These are phyloP conservation scores for Adiantum capillusveneris DNA, from an alignment of 75 land plant species.

Conservation along the genomic window DNA sequence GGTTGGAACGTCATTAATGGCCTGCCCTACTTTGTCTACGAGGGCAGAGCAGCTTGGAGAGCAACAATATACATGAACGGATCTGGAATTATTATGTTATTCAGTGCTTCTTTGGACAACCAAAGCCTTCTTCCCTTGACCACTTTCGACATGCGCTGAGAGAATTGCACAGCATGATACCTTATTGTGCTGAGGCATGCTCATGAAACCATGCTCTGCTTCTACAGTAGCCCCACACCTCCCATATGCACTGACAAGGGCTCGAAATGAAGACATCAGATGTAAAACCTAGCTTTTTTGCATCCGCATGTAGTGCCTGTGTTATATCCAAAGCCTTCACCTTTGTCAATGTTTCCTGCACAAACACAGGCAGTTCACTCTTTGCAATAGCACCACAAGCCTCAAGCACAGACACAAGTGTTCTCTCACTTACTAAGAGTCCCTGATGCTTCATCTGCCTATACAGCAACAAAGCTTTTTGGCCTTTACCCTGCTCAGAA, in stretches of 20 bases:
- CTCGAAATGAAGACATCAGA: slow-evolving; percentile 4
- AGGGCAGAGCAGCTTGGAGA: slow-evolving; percentile 7
- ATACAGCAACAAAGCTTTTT: slow-evolving; percentile 23
- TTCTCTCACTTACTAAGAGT: slow-evolving; percentile 24
- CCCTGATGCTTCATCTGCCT: slow-evolving; percentile 31
- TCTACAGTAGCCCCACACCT: slow-evolving; percentile 3
- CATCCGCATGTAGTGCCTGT: not conserved
- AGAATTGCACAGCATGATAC: slow-evolving; percentile 16
- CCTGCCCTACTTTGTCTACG: not conserved
- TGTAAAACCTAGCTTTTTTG: not conserved
- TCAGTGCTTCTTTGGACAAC: not conserved
- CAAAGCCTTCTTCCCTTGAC: slow-evolving; percentile 4
- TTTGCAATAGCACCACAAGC: slow-evolving; percentile 24
- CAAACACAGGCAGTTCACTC: not conserved
- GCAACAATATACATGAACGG: not conserved
- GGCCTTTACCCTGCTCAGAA: slow-evolving; percentile 13
- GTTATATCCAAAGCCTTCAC: not conserved
- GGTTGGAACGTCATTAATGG: not conserved
- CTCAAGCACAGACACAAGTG: slow-evolving; percentile 30
- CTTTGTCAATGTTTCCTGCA: not conserved
- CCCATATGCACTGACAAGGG: slow-evolving; percentile 1
- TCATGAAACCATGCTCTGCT: slow-evolving; percentile 1
- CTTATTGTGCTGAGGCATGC: slow-evolving; percentile 5
- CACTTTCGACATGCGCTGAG: slow-evolving; percentile 11
- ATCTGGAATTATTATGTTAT: not conserved